Conservation (phyloP, 2,329 filamentous ascomycete species). For the Diplodia seriata region DNA sequence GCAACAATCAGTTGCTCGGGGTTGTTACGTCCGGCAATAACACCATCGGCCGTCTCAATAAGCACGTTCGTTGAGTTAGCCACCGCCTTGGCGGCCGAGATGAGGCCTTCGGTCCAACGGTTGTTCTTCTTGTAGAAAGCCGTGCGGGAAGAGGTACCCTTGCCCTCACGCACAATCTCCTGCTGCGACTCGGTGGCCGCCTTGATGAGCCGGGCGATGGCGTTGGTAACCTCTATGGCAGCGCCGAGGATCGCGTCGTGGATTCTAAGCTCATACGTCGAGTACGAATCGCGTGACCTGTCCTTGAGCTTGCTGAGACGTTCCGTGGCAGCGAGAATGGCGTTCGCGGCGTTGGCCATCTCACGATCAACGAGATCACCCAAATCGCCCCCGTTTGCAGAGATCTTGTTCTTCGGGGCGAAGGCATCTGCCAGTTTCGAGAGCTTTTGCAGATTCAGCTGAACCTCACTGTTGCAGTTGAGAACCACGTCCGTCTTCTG, state of each 20-base stretch:
- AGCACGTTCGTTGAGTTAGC: constrained; percentile 91
- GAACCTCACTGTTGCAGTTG: constrained; percentile 94
- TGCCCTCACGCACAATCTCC: constrained; percentile 93
- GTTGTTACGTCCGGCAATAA: constrained; percentile 88
- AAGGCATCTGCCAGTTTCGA: constrained; percentile 94
- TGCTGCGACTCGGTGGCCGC: constrained; percentile 91
- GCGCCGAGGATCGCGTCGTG: constrained; percentile 95
- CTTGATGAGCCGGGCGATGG: constrained; percentile 93
- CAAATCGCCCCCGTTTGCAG: constrained; percentile 79
- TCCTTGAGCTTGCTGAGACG: constrained; percentile 91
- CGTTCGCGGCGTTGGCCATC: constrained; percentile 90
- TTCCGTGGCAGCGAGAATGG: constrained; percentile 89
- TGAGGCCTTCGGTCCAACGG: constrained; percentile 96
- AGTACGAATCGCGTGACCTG: constrained; percentile 94
- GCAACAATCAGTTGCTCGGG: constrained; percentile 98
- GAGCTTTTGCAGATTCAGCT: constrained; percentile 89
- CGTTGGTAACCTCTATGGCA: constrained; percentile 89
- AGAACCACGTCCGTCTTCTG: constrained; percentile 98
- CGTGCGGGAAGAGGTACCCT: constrained; percentile 83
- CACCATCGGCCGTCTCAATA: constrained; percentile 97
- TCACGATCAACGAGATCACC: constrained; percentile 93
- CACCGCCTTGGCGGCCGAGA: constrained; percentile 96
- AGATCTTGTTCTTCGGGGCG: constrained; percentile 86
- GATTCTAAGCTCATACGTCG: constrained; percentile 94
- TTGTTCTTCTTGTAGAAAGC: constrained; percentile 99